Evolutionary conservation across 352 stramenopile species (phyloP), one percentile per base, ranked within the genome.

Genomic region (Phytophthora pseudosyringae): DNA sequence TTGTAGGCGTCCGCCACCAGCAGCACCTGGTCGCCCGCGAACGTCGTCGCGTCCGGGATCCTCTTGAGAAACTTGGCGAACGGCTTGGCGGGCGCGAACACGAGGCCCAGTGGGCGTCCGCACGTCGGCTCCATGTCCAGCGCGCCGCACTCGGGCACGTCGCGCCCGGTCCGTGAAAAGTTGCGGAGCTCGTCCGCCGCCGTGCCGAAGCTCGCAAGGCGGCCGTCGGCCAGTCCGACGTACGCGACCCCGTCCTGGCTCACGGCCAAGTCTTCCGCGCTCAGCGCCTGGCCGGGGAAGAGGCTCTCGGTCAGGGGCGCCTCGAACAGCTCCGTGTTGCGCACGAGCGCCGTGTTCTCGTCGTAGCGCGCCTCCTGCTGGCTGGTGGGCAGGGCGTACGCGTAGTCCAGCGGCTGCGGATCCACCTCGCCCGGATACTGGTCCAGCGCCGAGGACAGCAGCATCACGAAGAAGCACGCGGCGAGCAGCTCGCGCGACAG

Each of bases 1-100:
- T 83, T 83, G 70, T 87, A 88, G 0, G 81, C 77, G 31, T 90
- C 81, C 8, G 79, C 81, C 9, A 89, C 75, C 0, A 90, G 67
- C 52, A 90, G 61, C 70, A 90, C 77, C 21, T 84, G 70, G 36
- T 86, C 73, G 2, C 53, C 65, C 5, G 67, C 25, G 38, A 90
- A 88, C 31, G 81, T 35, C 54, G 75, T 66, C 1, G 73, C 59
- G 28, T 69, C 58, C 28, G 73, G 69, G 47, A 90, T 84, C 46
- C 75, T 71, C 48, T 73, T 67, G 0, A 88, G 38, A 40, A 76
- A 86, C 43, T 74, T 75, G 12, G 41, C 39, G 60, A 85, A 82
- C 3, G 69, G 74, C 33, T 59, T 59, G 26, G 68, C 71, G 9
- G 69, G 28, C 26, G 75, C 67, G 45, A 90, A 90, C 16, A 66